phyloP scores from a whole-genome alignment of 768 basidiomycete genomes.

The Hysterangium stoloniferum region DNA sequence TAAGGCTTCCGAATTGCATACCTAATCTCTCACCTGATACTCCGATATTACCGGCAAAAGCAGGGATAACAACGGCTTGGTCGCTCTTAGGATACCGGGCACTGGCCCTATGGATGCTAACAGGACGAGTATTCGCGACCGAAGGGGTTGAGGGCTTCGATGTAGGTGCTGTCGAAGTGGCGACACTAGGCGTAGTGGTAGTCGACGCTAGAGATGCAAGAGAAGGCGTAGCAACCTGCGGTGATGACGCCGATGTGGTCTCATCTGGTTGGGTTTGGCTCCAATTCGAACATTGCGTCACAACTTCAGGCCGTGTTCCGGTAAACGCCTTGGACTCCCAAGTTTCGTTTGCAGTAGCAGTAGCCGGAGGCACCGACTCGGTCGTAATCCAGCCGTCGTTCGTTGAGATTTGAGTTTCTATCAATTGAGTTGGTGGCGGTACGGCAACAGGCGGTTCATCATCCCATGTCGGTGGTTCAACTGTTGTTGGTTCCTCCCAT shows the following conservation, averaged over 20 bases:
- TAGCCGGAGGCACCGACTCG: slow-evolving; percentile 5
- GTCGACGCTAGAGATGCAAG: slow-evolving; percentile 22
- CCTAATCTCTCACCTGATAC: slow-evolving; percentile 67
- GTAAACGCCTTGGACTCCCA: slow-evolving; percentile 7
- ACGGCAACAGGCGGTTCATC: slow-evolving; percentile 42
- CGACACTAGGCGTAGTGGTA: slow-evolving; percentile 32
- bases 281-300: slow-evolving; percentile 17
- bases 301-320: slow-evolving; percentile 18
- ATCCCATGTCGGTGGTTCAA: slow-evolving; percentile 61
- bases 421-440: slow-evolving; percentile 21
- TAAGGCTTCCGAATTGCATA: slow-evolving; percentile 86
- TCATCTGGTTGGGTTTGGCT: slow-evolving; percentile 21
- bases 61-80: slow-evolving; percentile 77
- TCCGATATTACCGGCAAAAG: slow-evolving; percentile 43
- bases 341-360: slow-evolving; percentile 9
- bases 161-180: slow-evolving; percentile 27
- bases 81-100: slow-evolving; percentile 67
- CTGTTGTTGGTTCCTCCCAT: slow-evolving; percentile 72
- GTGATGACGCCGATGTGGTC: slow-evolving; percentile 25
- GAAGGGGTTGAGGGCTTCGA: slow-evolving; percentile 34
- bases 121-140: slow-evolving; percentile 41
- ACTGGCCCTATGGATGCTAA: slow-evolving; percentile 44
- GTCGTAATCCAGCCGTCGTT: slow-evolving; percentile 14
- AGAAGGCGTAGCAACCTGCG: slow-evolving; percentile 14
- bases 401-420: not conserved